Evolutionary conservation across 495 filamentous ascomycete genomes (phyloP).

Genomic region (Amniculicola lignicola): DNA sequence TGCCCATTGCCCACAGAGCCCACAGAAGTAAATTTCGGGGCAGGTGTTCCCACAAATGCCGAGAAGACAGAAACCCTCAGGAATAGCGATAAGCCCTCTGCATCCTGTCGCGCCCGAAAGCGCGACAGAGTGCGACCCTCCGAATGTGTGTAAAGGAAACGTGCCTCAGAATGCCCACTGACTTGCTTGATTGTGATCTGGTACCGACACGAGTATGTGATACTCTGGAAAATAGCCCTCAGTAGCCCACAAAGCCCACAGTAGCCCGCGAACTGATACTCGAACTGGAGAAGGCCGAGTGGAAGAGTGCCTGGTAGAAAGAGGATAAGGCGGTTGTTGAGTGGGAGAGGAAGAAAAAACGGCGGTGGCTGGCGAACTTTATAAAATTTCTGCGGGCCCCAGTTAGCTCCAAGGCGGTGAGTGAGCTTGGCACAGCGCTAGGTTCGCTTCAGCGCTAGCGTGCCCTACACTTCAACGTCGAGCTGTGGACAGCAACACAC

Average conservation of each 20-base stretch:
- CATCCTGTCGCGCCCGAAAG: slow-evolving; percentile 24
- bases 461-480: too few species aligned
- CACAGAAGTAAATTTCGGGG: slow-evolving; percentile 42
- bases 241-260: slow-evolving; percentile 29
- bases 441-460: neutral
- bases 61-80: slow-evolving; percentile 37
- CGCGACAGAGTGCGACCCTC: slow-evolving; percentile 20
- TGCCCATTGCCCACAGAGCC: slow-evolving; percentile 43
- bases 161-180: slow-evolving; percentile 34
- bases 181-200: slow-evolving; percentile 30
- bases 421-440: neutral
- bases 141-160: slow-evolving; percentile 33
- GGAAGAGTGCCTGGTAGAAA: slow-evolving; percentile 12
- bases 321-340: neutral
- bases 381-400: slow-evolving; percentile 2
- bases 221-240: slow-evolving; percentile 26
- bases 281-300: slow-evolving; percentile 10
- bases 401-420: slow-evolving; percentile 18
- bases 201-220: slow-evolving; percentile 7
- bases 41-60: slow-evolving; percentile 47
- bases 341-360: slow-evolving; percentile 6
- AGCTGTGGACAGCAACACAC: neutral
- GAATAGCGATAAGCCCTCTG: slow-evolving; percentile 35
- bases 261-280: slow-evolving; percentile 25
- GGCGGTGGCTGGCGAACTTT: slow-evolving; percentile 3